These are phyloP conservation scores for Teunomyces stri DNA, from an alignment of 805 yeast species.

Conservation along the genomic window DNA sequence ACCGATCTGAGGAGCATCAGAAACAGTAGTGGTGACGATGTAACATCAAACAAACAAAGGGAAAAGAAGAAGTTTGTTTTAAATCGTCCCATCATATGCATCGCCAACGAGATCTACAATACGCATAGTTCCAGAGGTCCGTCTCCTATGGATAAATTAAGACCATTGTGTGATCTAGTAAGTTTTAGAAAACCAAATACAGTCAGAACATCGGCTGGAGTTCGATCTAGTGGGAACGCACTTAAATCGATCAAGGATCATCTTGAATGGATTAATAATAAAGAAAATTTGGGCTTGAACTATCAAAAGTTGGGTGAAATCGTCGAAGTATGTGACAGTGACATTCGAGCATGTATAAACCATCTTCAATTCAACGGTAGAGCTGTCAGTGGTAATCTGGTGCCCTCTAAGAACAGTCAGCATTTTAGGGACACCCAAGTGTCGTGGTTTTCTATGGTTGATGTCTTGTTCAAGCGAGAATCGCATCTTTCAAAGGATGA, in stretches of 20 bases:
- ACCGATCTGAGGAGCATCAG: slow-evolving; percentile 48
- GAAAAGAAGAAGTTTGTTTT: slow-evolving; percentile 42
- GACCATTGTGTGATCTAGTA: slow-evolving; percentile 71
- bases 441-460: slow-evolving; percentile 67
- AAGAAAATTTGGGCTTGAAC: slow-evolving; percentile 51
- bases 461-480: slow-evolving; percentile 56
- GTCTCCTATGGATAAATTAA: slow-evolving; percentile 68
- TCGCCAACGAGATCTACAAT: slow-evolving; percentile 85
- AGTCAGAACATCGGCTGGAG: slow-evolving; percentile 44
- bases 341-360: slow-evolving; percentile 82
- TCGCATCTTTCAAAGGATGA: slow-evolving; percentile 44
- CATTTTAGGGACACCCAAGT: slow-evolving; percentile 52
- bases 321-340: slow-evolving; percentile 72
- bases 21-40: neutral
- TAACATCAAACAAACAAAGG: slow-evolving; percentile 12
- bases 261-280: slow-evolving; percentile 47
- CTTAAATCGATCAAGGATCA: slow-evolving; percentile 36
- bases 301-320: slow-evolving; percentile 59
- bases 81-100: slow-evolving; percentile 82
- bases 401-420: neutral
- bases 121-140: slow-evolving; percentile 18
- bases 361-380: slow-evolving; percentile 63
- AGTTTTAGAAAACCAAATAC: slow-evolving; percentile 59
- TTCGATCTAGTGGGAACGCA: slow-evolving; percentile 35
- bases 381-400: neutral